Evolutionary conservation across 2,329 filamentous ascomycete species (phyloP).

Genomic region (Penicillium sp.): DNA sequence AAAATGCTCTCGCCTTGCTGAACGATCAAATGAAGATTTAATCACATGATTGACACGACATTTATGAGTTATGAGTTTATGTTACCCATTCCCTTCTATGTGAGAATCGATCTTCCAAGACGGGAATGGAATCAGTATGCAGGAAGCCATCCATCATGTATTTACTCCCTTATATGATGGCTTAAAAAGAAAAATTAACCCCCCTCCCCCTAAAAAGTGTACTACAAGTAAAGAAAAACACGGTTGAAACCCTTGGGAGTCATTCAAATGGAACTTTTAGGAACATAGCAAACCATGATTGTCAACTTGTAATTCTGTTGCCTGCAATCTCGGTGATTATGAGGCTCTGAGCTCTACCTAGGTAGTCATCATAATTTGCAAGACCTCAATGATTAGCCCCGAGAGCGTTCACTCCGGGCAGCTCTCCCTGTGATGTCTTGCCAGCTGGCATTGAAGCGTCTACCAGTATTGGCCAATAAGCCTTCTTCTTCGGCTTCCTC

Average conservation of each 20-base stretch:
- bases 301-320: too few relatives aligned
- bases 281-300: background rate
- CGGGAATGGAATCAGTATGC: background rate
- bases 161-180: background rate
- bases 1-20: constrained; percentile 48
- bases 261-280: background rate
- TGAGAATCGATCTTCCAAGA: background rate
- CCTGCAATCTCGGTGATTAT: background rate
- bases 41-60: background rate
- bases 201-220: background rate
- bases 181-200: background rate
- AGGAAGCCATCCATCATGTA: background rate
- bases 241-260: background rate
- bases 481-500: constrained; percentile 94
- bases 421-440: constrained; percentile 73
- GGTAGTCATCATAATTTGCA: background rate
- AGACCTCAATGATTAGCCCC: background rate
- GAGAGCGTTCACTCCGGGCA: constrained; percentile 18
- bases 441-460: constrained; percentile 83
- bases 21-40: constrained; percentile 32
- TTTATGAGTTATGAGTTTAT: constrained; percentile 8
- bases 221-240: background rate
- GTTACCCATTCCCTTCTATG: background rate
- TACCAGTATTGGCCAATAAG: constrained; percentile 76
- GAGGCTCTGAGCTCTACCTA: background rate